Evolutionary conservation across 129 eudicot genomes (phyloP).

Genomic region (Ambrosia trifida): DNA sequence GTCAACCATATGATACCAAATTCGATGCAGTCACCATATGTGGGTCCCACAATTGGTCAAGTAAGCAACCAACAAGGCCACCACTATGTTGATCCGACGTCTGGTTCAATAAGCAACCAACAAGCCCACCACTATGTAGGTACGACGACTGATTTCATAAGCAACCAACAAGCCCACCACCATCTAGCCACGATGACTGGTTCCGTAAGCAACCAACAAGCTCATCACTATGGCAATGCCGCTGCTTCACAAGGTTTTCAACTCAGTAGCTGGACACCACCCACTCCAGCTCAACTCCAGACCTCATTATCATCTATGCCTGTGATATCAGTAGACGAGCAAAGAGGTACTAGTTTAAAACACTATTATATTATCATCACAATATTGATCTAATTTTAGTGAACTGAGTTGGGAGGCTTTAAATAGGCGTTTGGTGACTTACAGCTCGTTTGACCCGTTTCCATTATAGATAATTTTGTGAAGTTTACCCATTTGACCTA

Average conservation of each 20-base stretch:
- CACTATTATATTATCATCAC: neutral
- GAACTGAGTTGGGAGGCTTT: neutral
- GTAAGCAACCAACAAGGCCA: slow-evolving; percentile 35
- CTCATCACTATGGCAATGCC: slow-evolving; percentile 1
- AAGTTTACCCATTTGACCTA: neutral
- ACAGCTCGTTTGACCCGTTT: neutral
- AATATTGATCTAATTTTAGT: neutral
- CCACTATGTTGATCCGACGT: slow-evolving; percentile 22
- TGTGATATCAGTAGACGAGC: slow-evolving; percentile 25
- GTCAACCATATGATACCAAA: slow-evolving; percentile 35
- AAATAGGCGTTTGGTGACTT: neutral
- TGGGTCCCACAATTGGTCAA: slow-evolving; percentile 30
- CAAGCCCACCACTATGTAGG: slow-evolving; percentile 18
- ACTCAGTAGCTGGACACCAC: slow-evolving; percentile 30
- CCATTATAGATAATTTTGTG: neutral
- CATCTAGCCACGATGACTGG: neutral
- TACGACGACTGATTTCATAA: no score
- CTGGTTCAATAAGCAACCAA: slow-evolving; percentile 27
- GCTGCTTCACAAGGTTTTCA: slow-evolving; percentile 45
- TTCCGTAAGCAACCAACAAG: neutral
- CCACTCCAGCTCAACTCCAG: slow-evolving; percentile 29
- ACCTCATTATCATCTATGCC: slow-evolving; percentile 33
- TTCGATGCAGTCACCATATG: slow-evolving; percentile 29
- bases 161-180: slow-evolving; percentile 35
- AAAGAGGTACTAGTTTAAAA: slow-evolving; percentile 32